Conservation (phyloP, 768 basidiomycete species). For the Macrolepiota dolichaula region DNA sequence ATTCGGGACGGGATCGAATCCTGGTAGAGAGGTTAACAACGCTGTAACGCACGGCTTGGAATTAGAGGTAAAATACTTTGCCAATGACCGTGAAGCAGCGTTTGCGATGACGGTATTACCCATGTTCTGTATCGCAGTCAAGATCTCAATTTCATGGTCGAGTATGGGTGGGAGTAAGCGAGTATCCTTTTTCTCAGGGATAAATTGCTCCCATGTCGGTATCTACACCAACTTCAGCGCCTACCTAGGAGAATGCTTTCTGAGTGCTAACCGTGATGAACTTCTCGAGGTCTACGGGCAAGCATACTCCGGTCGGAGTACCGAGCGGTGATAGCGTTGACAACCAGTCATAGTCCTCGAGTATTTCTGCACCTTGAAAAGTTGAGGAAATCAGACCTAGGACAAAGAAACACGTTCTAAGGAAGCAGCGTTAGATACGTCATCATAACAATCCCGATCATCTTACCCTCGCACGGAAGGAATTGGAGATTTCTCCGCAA, state of each 20-base stretch:
- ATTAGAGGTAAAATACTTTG: conserved; percentile 50
- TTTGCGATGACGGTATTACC: conserved; percentile 96
- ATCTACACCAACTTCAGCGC: conserved; percentile 40
- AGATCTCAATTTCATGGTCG: conserved; percentile 75
- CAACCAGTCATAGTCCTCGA: conserved; percentile 93
- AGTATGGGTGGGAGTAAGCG: conserved; percentile 63
- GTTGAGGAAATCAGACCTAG: conserved; percentile 92
- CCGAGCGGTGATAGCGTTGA: conserved; percentile 86
- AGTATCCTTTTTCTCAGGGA: conserved; percentile 33
- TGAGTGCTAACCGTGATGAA: conserved; percentile 67
- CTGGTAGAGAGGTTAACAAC: conserved; percentile 30
- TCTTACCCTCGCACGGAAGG: conserved; percentile 90
- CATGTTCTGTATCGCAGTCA: conserved; percentile 89
- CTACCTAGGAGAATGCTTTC: background rate
- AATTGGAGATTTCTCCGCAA: conserved; percentile 85
- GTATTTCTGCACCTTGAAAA: conserved; percentile 85
- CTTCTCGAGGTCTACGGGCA: conserved; percentile 79
- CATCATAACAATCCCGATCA: background rate
- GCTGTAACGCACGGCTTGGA: background rate
- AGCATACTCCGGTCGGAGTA: conserved; percentile 83
- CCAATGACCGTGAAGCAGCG: conserved; percentile 85
- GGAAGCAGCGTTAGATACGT: background rate
- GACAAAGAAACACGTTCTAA: conserved; percentile 94
- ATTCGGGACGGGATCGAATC: conserved; percentile 77
- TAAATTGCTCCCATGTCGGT: conserved; percentile 56